Evolutionary conservation across 1,139 yeast species (phyloP), one percentile per base, ranked within the genome.

Genomic region (Eremothecium cymbalariae): DNA sequence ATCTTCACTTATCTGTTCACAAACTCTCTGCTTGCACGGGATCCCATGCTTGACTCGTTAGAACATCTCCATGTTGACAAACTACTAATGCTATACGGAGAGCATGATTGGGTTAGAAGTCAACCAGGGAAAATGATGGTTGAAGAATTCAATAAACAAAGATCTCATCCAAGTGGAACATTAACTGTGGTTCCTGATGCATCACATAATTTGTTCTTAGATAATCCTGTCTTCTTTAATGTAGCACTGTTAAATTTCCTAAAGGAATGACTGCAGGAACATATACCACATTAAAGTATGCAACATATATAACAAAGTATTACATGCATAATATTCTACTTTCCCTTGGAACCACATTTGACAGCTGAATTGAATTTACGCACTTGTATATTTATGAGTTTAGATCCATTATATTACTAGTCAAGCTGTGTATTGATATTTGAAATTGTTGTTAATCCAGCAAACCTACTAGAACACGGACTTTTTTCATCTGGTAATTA

Each of bases 71-170:
- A 61, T 23, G 65, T 67, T 18, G 71, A 72, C 25, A 65, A 72
- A 18, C 51, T 72, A 1, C 55, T 73, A 47, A 67, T 86, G 59
- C 55, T 84, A 24, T 86, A 85, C 53, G 96, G 96, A 0, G 77
- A 80, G 45, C 73, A 67, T 45, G 96, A 86, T 54, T 86, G 90
- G 71, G 86, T 86, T 95, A 81, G 82, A 51, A 64, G 71, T 2
- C 72, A 69, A 32, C 90, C 93, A 0, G 95, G 95, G 1, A 48
- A 44, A 20, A 48, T 59, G 7, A 67, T 70, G 37, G 47, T 73
- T 75, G 31, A 64, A 18, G 45, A 57, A 24, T 55, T 76, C 37
- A 57, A 64, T 28, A 32, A 44, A 6, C 32, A 38, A 20, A 38
- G 50, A 23, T 40, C 43, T 2, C 60, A 62, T 1, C 53, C 51